Evolutionary conservation across 106 monocot species (phyloP).

Genomic region (Acorus gramineus): DNA sequence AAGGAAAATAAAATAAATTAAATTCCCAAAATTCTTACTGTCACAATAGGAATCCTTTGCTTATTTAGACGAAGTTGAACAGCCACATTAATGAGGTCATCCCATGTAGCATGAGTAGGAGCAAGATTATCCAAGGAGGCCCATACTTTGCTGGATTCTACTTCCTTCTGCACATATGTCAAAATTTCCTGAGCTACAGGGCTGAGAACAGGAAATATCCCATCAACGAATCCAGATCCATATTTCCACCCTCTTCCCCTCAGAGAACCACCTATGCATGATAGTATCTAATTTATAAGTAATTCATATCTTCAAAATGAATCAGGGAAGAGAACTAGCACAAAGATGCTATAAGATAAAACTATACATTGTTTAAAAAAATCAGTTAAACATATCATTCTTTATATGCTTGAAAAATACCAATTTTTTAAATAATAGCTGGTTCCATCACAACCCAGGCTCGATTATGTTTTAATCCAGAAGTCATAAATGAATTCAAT

Average conservation of each 20-base stretch:
- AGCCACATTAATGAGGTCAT: slow-evolving; percentile 65
- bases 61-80: slow-evolving; percentile 80
- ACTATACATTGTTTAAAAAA: too few species aligned
- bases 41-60: slow-evolving; percentile 62
- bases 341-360: too few species aligned
- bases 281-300: neutral
- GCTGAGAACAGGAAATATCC: slow-evolving; percentile 77
- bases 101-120: slow-evolving; percentile 68
- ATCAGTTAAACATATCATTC: too few species aligned
- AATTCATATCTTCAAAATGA: neutral
- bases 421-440: too few species aligned
- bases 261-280: slow-evolving; percentile 52
- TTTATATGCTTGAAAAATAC: too few species aligned
- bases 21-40: slow-evolving; percentile 30
- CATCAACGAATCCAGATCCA: slow-evolving; percentile 94
- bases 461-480: too few species aligned
- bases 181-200: slow-evolving; percentile 69
- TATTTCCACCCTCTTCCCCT: slow-evolving; percentile 84
- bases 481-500: too few species aligned
- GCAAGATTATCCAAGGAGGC: slow-evolving; percentile 43
- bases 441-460: too few species aligned
- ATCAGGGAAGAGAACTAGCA: neutral
- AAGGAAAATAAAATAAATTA: neutral
- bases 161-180: slow-evolving; percentile 41
- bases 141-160: slow-evolving; percentile 38